Conservation (phyloP, 2,329 filamentous ascomycete genomes). For the Lasiodiplodia gonubiensis region DNA sequence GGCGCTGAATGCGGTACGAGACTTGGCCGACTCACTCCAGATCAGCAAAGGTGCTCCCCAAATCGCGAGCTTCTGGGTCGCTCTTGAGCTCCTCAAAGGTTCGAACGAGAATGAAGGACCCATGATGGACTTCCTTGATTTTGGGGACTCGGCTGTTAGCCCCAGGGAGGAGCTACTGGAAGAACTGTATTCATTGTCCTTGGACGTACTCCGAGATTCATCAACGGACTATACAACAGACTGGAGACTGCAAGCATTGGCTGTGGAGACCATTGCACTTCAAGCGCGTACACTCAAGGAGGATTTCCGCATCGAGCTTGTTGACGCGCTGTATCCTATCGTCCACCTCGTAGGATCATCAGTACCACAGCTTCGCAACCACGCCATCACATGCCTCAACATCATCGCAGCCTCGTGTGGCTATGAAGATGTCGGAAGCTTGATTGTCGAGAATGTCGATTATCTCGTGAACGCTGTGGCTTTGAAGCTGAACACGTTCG, state of each 20-base stretch:
- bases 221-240: constrained; percentile 53
- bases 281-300: constrained; percentile 70
- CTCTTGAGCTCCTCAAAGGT: constrained; percentile 72
- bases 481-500: constrained; percentile 86
- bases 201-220: constrained; percentile 62
- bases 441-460: constrained; percentile 91
- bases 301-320: constrained; percentile 81
- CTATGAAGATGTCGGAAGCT: constrained; percentile 74
- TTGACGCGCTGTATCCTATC: constrained; percentile 91
- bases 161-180: constrained; percentile 50
- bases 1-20: constrained; percentile 61
- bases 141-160: constrained; percentile 41
- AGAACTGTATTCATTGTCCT: constrained; percentile 73
- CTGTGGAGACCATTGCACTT: constrained; percentile 79
- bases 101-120: constrained; percentile 58
- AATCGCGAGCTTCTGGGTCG: constrained; percentile 79
- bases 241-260: constrained; percentile 77
- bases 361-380: constrained; percentile 70
- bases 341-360: constrained; percentile 82
- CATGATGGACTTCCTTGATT: constrained; percentile 70
- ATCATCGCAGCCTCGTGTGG: constrained; percentile 75
- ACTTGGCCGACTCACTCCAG: constrained; percentile 69
- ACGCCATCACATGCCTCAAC: constrained; percentile 84
- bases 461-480: constrained; percentile 95
- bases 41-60: constrained; percentile 63